Base-by-base conservation (phyloP, 768 basidiomycete genomes). In the Tulasnella sp. region DNA sequence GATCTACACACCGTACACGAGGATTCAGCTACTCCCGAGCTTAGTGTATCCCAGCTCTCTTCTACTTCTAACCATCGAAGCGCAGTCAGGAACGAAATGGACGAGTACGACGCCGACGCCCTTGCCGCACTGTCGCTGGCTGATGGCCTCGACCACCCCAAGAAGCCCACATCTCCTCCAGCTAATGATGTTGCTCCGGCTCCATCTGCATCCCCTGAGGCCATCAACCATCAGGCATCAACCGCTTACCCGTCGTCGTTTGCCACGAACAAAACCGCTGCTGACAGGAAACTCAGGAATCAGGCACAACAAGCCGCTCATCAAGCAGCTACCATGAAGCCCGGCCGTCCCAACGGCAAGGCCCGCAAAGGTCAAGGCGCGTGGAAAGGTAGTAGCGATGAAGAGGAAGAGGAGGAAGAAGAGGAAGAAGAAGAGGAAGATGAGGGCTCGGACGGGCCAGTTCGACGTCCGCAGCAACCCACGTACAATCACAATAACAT, bases 301-400 rank as follows among this genome's bases (percentile, higher is more conserved):
- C 82, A 93, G 65, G 88, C 84, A 9, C 84, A 87, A 62, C 84
- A 89, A 65, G 84, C 80, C 42, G 88, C 87, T 0, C 79, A 83
- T 31, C 79, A 89, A 40, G 84, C 84, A 37, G 89, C 86, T 9
- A 78, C 74, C 41, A 80, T 82, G 57, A 79, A 78, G 64, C 92
- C 84, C 42, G 92, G 84, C 51, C 74, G 82, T 65, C 73, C 68
- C 31, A 72, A 72, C 15, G 74, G 69, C 70, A 64, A 62, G 68
- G 63, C 62, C 29, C 72, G 70, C n/a, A 67, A 70, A 31, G 71
- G 67, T 49, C 53, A 60, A 9, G 67, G 69, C 5, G 74, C 72
- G 14, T 80, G 80, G 77, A 75, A 72, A 39, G 84, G 82, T 63
- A 86, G 84, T 63, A 85, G 84, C 56, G 86, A 87, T 23, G 85